A percentile compares a stretch with the other conserved stretches of the same genome.
Conservation (phyloP, 2,329 filamentous ascomycete species). For the Stagonosporopsis tanaceti region DNA sequence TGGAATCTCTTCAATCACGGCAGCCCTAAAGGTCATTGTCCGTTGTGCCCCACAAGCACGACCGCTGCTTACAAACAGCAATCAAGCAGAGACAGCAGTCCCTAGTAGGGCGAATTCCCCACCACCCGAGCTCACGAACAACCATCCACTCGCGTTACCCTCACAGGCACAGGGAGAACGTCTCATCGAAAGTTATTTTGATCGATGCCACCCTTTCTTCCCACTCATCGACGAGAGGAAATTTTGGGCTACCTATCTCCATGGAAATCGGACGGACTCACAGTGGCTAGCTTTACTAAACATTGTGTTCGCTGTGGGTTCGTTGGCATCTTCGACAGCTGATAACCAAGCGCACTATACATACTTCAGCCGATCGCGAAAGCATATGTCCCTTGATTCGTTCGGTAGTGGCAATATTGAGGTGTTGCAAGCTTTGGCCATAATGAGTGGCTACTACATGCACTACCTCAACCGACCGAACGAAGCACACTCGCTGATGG, state of each 20-base stretch:
- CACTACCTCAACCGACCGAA: slow-evolving; percentile 81
- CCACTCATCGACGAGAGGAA: slow-evolving; percentile 77
- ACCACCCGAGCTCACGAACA: slow-evolving; percentile 45
- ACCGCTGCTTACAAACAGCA: slow-evolving; percentile 56
- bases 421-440: slow-evolving; percentile 73
- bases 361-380: slow-evolving; percentile 74
- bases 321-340: slow-evolving; percentile 70
- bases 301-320: slow-evolving; percentile 79
- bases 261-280: slow-evolving; percentile 69
- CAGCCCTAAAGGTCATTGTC: slow-evolving; percentile 74
- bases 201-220: slow-evolving; percentile 73
- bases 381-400: slow-evolving; percentile 71
- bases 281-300: slow-evolving; percentile 78
- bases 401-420: slow-evolving; percentile 77
- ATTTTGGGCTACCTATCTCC: slow-evolving; percentile 71
- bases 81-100: slow-evolving; percentile 49
- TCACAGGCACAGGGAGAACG: slow-evolving; percentile 71
- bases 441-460: slow-evolving; percentile 79
- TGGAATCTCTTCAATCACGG: slow-evolving; percentile 77
- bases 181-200: slow-evolving; percentile 78
- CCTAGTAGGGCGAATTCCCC: slow-evolving; percentile 49
- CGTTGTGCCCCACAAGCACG: slow-evolving; percentile 61
- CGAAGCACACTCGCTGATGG: slow-evolving; percentile 76
- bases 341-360: slow-evolving; percentile 71
- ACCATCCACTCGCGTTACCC: slow-evolving; percentile 57